These are phyloP conservation scores for Fusarium guadeloupense DNA, from an alignment of 2,329 filamentous ascomycete genomes.

Conservation along the genomic window DNA sequence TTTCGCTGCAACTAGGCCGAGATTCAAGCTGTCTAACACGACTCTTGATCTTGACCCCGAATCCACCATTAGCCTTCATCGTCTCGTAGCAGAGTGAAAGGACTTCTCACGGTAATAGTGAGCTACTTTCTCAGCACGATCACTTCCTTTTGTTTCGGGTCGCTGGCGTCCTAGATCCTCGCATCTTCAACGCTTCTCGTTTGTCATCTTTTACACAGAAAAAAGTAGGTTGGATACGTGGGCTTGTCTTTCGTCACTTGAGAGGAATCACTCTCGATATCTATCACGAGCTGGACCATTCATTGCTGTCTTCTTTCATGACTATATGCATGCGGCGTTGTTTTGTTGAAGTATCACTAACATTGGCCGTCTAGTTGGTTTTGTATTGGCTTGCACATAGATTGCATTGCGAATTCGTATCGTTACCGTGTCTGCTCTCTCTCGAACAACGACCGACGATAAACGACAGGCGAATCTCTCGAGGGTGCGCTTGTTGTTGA, in stretches of 20 bases:
- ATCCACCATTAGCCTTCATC: slow-evolving; percentile 26
- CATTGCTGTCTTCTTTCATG: not conserved
- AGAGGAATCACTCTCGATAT: not conserved
- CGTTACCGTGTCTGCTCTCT: not conserved
- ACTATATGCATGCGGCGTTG: not conserved
- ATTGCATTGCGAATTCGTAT: slow-evolving; percentile 18
- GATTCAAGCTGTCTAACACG: slow-evolving; percentile 47
- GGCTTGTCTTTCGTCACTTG: slow-evolving; percentile 5
- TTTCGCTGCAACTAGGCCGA: slow-evolving; percentile 44
- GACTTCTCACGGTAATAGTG: slow-evolving; percentile 58
- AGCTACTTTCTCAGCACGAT: slow-evolving; percentile 52
- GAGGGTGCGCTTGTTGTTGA: slow-evolving; percentile 32
- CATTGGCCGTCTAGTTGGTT: slow-evolving; percentile 17
- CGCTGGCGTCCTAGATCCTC: slow-evolving; percentile 65
- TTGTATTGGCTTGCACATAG: slow-evolving; percentile 19
- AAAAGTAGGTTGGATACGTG: slow-evolving; percentile 37
- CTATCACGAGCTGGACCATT: not conserved
- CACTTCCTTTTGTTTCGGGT: slow-evolving; percentile 56
- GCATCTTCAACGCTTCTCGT: slow-evolving; percentile 48
- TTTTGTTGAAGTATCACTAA: slow-evolving; percentile 16
- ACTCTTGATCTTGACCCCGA: slow-evolving; percentile 44
- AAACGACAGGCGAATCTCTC: slow-evolving; percentile 22
- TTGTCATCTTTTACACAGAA: slow-evolving; percentile 36
- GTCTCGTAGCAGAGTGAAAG: slow-evolving; percentile 40
- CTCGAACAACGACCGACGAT: slow-evolving; percentile 21